A percentile compares a stretch with the other conserved stretches of the same genome.
These are phyloP conservation scores for Artemisia princeps DNA, from an alignment of 140 eudicot genomes.

Conservation along the genomic window DNA sequence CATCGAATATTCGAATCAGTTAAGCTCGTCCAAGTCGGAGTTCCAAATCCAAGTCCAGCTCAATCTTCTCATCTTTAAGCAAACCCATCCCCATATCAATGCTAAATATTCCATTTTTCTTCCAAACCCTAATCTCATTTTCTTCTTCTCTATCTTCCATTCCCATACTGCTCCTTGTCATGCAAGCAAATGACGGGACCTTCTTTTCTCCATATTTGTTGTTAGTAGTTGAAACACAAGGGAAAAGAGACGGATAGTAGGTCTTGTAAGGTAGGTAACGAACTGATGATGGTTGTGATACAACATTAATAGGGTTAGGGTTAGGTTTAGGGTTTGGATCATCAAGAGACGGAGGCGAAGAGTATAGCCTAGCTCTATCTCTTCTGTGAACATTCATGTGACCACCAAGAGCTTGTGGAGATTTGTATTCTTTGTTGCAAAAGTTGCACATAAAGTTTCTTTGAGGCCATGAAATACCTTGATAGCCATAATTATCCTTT, in stretches of 20 bases:
- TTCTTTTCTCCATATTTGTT: conserved; percentile 15
- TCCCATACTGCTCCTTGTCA: conserved; percentile 4
- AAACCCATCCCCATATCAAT: conserved; percentile 51
- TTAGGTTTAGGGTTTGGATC: conserved; percentile 39
- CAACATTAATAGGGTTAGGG: conserved; percentile 14
- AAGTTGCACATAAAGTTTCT: conserved; percentile 72
- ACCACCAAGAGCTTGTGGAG: conserved; percentile 93
- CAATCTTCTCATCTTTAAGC: conserved; percentile 12
- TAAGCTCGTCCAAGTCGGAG: conserved; percentile 63
- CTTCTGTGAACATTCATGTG: conserved; percentile 88
- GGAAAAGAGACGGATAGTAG: conserved; percentile 19
- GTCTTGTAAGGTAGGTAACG: conserved; percentile 36
- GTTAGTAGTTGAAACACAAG: conserved; percentile 21
- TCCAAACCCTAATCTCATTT: conserved; percentile 32
- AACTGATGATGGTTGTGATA: conserved; percentile 21
- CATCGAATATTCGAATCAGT: neutral
- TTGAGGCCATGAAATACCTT: conserved; percentile 65
- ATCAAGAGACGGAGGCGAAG: conserved; percentile 28
- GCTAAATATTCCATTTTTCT: conserved; percentile 41
- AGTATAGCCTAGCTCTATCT: conserved; percentile 56
- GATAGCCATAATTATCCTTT: conserved; percentile 31
- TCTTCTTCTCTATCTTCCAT: conserved; percentile 25
- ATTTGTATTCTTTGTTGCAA: conserved; percentile 72
- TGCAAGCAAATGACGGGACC: conserved; percentile 7
- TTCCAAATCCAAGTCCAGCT: conserved; percentile 63